Evolutionary conservation across 2,329 filamentous ascomycete genomes (phyloP), one percentile per base, ranked within the genome.

Genomic region (Clarireedia hainanense): DNA sequence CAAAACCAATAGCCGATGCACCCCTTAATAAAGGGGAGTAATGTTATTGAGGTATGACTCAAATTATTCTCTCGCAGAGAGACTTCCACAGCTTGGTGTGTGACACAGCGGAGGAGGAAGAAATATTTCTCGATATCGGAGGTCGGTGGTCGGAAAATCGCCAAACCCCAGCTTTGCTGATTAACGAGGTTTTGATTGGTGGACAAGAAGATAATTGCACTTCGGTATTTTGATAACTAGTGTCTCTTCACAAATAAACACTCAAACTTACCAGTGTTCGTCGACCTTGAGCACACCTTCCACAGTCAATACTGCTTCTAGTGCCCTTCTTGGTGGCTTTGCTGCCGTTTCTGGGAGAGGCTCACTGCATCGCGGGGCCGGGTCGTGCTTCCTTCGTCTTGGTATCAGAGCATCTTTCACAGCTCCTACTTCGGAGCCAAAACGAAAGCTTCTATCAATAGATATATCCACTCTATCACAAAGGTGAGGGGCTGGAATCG

Each of bases 111-210:
- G 30, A 42, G 17, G 26, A 26, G 26, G 36, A 43, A 43, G 46
- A 55, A 55, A 57, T 53, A 56, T 56, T 56, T 56, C 43, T 50
- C 6, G 39, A 42, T 42, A 42, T 42, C 39, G 48, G 39, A 56
- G 50, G 55, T 58, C 56, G 56, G 52, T 55, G 50, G 5, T 43
- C 15, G 37, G 12, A 37, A 36, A 50, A 50, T 43, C 20, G 26
- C 14, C 20, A 7, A 56, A 50, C 37, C 43, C 45, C 46, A 56
- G 52, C 46, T 39, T 47, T 56, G 43, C 52, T 49, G 17, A 56
- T 45, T 54, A 42, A 24, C 15, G 2, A 17, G 4, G 9, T 17
- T n/a, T 14, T 54, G 43, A 54, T 54, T 54, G 52, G 52, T 49
- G 23, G 52, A 30, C 6, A 1, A 6, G 10, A 5, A 6, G 34